Evolutionary conservation across 441 rosid genomes (phyloP).

Genomic region (Mallotus repandus): DNA sequence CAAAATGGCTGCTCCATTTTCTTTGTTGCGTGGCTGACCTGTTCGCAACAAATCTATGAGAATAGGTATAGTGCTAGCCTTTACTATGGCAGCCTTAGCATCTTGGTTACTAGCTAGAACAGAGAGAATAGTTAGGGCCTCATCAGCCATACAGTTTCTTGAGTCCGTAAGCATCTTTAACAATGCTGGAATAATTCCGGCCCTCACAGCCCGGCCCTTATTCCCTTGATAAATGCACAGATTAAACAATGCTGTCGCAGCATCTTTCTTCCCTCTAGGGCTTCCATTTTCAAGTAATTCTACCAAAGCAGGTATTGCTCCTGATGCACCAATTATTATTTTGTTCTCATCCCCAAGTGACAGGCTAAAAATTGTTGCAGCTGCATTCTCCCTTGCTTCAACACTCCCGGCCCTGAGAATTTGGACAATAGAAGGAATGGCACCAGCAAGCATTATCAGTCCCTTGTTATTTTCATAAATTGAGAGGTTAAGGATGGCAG

Average conservation of each 20-base stretch:
- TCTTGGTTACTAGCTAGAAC: constrained; percentile 70
- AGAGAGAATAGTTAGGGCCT: constrained; percentile 75
- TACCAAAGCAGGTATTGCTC: constrained; percentile 80
- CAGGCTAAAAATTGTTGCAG: constrained; percentile 85
- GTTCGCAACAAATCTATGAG: constrained; percentile 59
- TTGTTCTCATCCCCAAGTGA: constrained; percentile 88
- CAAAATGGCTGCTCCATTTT: constrained; percentile 73
- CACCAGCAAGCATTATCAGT: constrained; percentile 83
- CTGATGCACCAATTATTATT: constrained; percentile 87
- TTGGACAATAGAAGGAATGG: constrained; percentile 80
- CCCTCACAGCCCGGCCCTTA: constrained; percentile 82
- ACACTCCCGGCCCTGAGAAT: constrained; percentile 79
- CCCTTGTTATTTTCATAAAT: constrained; percentile 76
- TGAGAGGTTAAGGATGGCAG: constrained; percentile 86
- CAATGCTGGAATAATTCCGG: constrained; percentile 65
- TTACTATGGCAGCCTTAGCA: constrained; percentile 70
- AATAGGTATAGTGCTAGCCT: constrained; percentile 58
- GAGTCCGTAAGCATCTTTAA: constrained; percentile 65
- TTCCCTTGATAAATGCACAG: constrained; percentile 80
- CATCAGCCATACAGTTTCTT: constrained; percentile 62
- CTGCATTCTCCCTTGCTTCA: constrained; percentile 88
- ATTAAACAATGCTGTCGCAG: constrained; percentile 87
- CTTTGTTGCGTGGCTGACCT: constrained; percentile 65
- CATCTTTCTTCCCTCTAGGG: constrained; percentile 84
- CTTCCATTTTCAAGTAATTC: constrained; percentile 67